phyloP scores from a whole-genome alignment of 345 rosid species.

The Citrus trifoliata region DNA sequence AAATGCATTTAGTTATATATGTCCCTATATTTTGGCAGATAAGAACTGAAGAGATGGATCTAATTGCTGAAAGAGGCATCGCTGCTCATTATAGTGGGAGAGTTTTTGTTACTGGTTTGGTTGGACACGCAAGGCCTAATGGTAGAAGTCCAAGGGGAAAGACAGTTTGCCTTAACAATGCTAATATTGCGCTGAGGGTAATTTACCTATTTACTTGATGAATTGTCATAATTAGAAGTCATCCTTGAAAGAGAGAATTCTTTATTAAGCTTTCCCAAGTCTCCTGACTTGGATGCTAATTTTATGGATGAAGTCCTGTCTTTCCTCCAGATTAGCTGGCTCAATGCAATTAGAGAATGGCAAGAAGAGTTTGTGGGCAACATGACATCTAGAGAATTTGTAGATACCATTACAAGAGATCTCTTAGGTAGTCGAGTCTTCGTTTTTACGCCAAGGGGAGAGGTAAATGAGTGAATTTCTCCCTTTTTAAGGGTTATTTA shows the following conservation, averaged over 20 bases:
- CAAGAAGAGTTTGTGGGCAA: constrained; percentile 99
- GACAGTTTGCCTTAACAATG: constrained; percentile 76
- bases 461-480: constrained; percentile 37
- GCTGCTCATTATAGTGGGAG: constrained; percentile 98
- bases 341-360: constrained; percentile 98
- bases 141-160: constrained; percentile 77
- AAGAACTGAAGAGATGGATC: constrained; percentile 97
- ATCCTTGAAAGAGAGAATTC: constrained; percentile 12
- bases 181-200: constrained; percentile 96
- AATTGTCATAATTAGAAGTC: constrained; percentile 7
- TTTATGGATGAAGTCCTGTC: constrained; percentile 24
- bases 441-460: constrained; percentile 89
- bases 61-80: constrained; percentile 95
- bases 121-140: constrained; percentile 61
- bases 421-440: constrained; percentile 93
- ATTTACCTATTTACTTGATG: constrained; percentile 20
- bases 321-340: constrained; percentile 82
- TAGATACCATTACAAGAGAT: constrained; percentile 88
- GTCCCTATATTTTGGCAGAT: constrained; percentile 46
- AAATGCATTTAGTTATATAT: background rate
- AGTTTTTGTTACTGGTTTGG: constrained; percentile 66
- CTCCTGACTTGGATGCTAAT: constrained; percentile 27
- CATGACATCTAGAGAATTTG: constrained; percentile 99
- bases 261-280: constrained; percentile 5
- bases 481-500: constrained; percentile 1